Conservation (phyloP, 148 eudicot species). For the Arctostaphylos glauca region DNA sequence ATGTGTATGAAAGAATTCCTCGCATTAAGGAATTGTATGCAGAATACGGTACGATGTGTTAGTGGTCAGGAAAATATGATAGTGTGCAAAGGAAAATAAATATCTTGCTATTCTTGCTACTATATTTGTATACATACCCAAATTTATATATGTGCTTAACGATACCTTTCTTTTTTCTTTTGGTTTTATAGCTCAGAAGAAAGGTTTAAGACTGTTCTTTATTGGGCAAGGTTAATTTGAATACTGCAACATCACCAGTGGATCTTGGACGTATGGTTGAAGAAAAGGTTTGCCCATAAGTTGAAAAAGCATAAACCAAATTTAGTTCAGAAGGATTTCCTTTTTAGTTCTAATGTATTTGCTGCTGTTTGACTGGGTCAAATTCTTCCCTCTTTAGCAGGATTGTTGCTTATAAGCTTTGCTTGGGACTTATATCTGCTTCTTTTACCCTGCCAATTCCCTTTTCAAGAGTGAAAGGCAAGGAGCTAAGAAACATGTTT, state of each 20-base stretch:
- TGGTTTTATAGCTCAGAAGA: slow-evolving; percentile 52
- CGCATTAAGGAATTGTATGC: slow-evolving; percentile 81
- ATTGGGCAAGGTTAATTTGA: background rate
- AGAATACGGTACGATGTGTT: slow-evolving; percentile 57
- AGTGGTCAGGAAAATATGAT: background rate
- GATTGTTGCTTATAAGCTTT: slow-evolving; percentile 6
- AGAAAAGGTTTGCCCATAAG: slow-evolving; percentile 11
- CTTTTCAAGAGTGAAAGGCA: background rate
- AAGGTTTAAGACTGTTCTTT: slow-evolving; percentile 39
- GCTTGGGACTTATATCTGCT: background rate
- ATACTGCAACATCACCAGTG: background rate
- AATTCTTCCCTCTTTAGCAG: slow-evolving; percentile 1
- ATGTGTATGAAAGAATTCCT: slow-evolving; percentile 90
- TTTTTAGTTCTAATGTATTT: background rate
- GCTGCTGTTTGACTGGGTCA: background rate
- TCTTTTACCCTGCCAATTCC: slow-evolving; percentile 1
- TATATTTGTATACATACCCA: background rate
- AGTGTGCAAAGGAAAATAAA: background rate
- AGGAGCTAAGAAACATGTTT: slow-evolving; percentile 40
- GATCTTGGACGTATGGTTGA: slow-evolving; percentile 9
- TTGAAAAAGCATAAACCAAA: background rate
- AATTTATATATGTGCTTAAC: slow-evolving; percentile 4
- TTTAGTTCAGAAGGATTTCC: background rate
- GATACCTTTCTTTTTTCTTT: slow-evolving; percentile 15
- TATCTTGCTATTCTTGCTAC: slow-evolving; percentile 7